Percentiles rank a stretch among this genome's conserved stretches.
Evolutionary conservation across 2,329 filamentous ascomycete genomes (phyloP).

Genomic region (Aspergillus pseudotamarii): DNA sequence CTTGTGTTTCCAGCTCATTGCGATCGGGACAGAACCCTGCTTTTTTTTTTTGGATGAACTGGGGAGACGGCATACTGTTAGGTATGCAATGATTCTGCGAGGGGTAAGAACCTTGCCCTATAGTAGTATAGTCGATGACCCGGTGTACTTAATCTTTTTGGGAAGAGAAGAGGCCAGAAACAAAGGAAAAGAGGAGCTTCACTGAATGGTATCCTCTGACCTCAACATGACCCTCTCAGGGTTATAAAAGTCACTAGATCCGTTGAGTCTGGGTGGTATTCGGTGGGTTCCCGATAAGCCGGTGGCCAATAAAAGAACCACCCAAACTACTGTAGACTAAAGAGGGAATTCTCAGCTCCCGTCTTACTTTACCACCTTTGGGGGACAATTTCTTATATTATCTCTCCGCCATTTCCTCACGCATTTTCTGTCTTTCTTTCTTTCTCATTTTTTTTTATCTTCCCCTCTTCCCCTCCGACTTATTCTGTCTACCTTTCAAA

Average conservation of each 20-base stretch:
- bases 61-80: not conserved
- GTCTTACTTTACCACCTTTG: conserved; percentile 2
- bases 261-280: conserved; percentile 1
- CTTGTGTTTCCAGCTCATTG: not conserved
- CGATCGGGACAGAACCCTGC: not conserved
- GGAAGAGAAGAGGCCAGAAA: not conserved
- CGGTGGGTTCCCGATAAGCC: conserved; percentile 2
- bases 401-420: conserved; percentile 16
- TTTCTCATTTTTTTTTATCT: conserved; percentile 8
- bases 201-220: not conserved
- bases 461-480: not conserved
- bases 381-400: not conserved
- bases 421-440: conserved; percentile 8
- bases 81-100: not conserved
- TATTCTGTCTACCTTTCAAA: not conserved
- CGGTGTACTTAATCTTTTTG: not conserved
- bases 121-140: not conserved
- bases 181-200: not conserved
- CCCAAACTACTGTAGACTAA: not conserved
- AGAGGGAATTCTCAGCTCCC: conserved; percentile 4
- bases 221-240: not conserved
- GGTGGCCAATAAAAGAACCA: not conserved
- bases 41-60: not conserved
- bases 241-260: not conserved
- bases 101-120: not conserved